These are phyloP conservation scores for Boletus sp. DNA, from an alignment of 768 basidiomycete genomes.

Conservation along the genomic window DNA sequence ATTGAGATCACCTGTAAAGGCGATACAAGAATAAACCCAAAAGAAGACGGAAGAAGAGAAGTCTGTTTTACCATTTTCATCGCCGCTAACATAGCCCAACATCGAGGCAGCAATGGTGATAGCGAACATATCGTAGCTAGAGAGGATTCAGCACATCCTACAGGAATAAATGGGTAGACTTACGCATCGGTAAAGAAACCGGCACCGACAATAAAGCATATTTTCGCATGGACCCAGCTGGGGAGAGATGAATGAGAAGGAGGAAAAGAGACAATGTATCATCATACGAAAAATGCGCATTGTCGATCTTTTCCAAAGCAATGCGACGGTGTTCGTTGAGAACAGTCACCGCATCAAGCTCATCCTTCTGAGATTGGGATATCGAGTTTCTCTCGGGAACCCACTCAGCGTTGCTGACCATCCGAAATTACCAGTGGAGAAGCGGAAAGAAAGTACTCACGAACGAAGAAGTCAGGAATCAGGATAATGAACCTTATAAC, in stretches of 20 bases:
- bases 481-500: constrained; percentile 13
- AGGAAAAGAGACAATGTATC: not conserved
- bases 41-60: not conserved
- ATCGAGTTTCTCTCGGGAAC: not conserved
- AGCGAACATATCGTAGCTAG: constrained; percentile 75
- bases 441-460: not conserved
- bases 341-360: constrained; percentile 7
- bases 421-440: constrained; percentile 7
- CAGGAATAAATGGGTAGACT: constrained; percentile 21
- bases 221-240: constrained; percentile 82
- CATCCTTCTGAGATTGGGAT: not conserved
- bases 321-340: constrained; percentile 70
- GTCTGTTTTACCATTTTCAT: constrained; percentile 23
- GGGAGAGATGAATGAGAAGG: not conserved
- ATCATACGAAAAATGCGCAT: constrained; percentile 76
- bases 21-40: not conserved
- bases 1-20: constrained; percentile 31
- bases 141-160: not conserved
- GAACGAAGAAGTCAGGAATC: not conserved
- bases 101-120: constrained; percentile 82
- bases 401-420: constrained; percentile 6
- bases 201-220: constrained; percentile 63
- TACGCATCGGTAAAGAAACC: constrained; percentile 89
- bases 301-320: constrained; percentile 81
- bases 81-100: constrained; percentile 76